These are phyloP conservation scores for Trametes punicea DNA, from an alignment of 768 basidiomycete species.

Conservation along the genomic window DNA sequence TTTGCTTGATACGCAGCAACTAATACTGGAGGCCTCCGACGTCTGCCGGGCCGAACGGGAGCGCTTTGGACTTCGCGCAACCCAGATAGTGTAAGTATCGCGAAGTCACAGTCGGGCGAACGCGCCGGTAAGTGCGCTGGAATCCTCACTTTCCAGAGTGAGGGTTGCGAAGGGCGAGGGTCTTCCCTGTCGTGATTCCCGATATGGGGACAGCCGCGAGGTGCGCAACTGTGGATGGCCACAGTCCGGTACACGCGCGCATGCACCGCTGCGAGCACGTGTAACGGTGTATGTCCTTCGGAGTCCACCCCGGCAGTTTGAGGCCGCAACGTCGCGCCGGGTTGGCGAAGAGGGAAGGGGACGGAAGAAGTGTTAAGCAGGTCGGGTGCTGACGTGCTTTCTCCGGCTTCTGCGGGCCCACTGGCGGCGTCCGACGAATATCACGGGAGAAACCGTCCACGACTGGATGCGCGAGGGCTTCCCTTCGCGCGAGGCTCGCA, in stretches of 20 bases:
- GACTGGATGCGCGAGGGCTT: neutral
- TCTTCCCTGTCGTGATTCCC: too few species aligned
- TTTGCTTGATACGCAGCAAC: too few species aligned
- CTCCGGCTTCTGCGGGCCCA: neutral
- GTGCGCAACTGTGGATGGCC: neutral
- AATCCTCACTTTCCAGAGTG: too few species aligned
- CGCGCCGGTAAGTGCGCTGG: too few species aligned
- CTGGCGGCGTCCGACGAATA: neutral
- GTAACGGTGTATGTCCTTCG: neutral
- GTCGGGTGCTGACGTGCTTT: neutral
- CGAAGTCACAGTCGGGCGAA: too few species aligned
- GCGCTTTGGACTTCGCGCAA: too few species aligned
- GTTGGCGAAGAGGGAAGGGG: neutral
- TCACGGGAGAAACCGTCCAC: neutral
- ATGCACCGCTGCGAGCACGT: constrained; percentile 12
- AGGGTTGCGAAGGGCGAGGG: too few species aligned
- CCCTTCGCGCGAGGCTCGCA: constrained; percentile 12
- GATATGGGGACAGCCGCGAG: neutral
- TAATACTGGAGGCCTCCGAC: too few species aligned
- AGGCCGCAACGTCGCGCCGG: neutral
- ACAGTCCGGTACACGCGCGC: constrained; percentile 1
- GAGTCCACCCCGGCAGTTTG: too few species aligned
- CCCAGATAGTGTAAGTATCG: too few species aligned
- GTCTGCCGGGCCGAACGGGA: too few species aligned
- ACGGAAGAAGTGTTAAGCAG: neutral